Conservation (phyloP, 345 rosid genomes). For the Capsella bursapastoris region DNA sequence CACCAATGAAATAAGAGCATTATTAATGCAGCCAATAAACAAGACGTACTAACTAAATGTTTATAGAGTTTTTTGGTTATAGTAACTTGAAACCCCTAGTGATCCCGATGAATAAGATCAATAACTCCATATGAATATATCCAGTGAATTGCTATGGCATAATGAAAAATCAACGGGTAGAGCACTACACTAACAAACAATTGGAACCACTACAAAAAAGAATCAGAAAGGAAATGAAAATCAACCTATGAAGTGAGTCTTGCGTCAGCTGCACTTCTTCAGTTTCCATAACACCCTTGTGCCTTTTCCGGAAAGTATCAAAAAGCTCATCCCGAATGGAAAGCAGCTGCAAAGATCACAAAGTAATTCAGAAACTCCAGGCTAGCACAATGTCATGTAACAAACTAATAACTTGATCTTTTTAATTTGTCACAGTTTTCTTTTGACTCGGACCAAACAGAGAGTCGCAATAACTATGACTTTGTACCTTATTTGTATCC, state of each 20-base stretch:
- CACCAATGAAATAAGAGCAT: background rate
- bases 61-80: background rate
- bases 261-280: conserved; percentile 91
- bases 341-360: conserved; percentile 58
- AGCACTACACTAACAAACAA: conserved; percentile 5
- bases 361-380: conserved; percentile 22
- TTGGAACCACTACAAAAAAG: conserved; percentile 1
- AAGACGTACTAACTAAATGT: background rate
- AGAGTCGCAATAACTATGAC: conserved; percentile 16
- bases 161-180: background rate
- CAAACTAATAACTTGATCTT: conserved; percentile 4
- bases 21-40: background rate
- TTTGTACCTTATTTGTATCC: conserved; percentile 3
- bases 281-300: conserved; percentile 85
- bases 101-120: conserved; percentile 10
- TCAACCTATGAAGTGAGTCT: conserved; percentile 81
- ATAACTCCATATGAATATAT: conserved; percentile 25
- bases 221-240: conserved; percentile 24
- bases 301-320: conserved; percentile 93
- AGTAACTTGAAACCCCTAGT: background rate
- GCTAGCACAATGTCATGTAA: conserved; percentile 11
- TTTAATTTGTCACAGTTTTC: background rate
- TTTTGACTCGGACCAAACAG: conserved; percentile 1
- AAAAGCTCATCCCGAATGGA: conserved; percentile 93
- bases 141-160: conserved; percentile 9